Evolutionary conservation across 2,329 filamentous ascomycete genomes (phyloP), one percentile per base, ranked within the genome.

Genomic region (Alternaria novae-zelandiae): DNA sequence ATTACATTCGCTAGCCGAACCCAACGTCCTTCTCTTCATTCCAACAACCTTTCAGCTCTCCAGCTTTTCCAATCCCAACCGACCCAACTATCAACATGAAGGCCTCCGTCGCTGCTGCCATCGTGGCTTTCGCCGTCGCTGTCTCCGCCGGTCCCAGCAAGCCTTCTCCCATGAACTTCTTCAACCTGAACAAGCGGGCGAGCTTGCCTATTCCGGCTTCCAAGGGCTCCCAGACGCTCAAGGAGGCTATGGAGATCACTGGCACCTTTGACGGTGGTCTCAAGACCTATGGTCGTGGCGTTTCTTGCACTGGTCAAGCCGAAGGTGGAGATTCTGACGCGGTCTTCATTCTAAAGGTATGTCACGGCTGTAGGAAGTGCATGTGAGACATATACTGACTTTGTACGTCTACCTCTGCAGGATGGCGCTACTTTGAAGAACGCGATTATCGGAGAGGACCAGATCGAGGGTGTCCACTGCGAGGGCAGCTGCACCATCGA

Each of bases 281-380:
- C n/a, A 75, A 76, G 71, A 74, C 70, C 55, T 79, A 72, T 51
- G 76, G 73, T 63, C 75, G 76, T 62, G 76, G 76, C 54, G 70
- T 70, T 15, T 67, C 63, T 44, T 85, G 84, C 75, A 78, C 72
- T 23, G 80, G 75, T 15, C 81, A 85, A 50, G 70, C 72, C 13
- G 83, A 85, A 68, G 83, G 83, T 50, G 81, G 77, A 49, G 76
- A 82, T 58, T 65, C 76, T 0, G 84, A 85, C 54, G 83, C 85
- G 32, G 85, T 87, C 71, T 87, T 87, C 80, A 79, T 36, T n/a
- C 32, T 36, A 0, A 36, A 36, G 32, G 32, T 36, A 36, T 36
- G 32, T 36, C 32, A 36, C 32, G 15, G 32, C 7, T 36, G 32
- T 36, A 36, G 15, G 32, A 36, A 36, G 32, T 36, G n/a, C n/a